Evolutionary conservation across 2,329 filamentous ascomycete genomes (phyloP).

Genomic region (Colletotrichum chrysophilum): DNA sequence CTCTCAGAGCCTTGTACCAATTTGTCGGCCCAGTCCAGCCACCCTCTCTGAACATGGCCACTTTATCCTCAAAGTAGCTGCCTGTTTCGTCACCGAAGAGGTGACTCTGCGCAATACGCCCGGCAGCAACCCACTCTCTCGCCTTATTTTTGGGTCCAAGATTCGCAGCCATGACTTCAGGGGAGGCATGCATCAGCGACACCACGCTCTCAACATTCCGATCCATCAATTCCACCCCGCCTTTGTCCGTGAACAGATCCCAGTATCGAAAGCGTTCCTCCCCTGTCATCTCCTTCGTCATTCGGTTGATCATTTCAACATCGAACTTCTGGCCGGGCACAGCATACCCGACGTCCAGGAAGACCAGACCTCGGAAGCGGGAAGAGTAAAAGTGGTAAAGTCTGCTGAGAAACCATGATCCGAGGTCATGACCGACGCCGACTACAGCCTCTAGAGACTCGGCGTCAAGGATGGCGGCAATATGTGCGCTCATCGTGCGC

Average conservation of each 20-base stretch:
- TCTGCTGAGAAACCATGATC: constrained; percentile 34
- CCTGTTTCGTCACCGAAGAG: neutral
- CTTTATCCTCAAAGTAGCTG: neutral
- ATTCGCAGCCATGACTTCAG: constrained; percentile 6
- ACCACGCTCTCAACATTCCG: neutral
- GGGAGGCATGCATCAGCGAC: constrained; percentile 12
- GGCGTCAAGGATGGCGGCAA: constrained; percentile 77
- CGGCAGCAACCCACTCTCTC: neutral
- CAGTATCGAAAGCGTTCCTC: constrained; percentile 11
- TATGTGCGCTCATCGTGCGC: constrained; percentile 82
- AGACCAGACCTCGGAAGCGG: constrained; percentile 26
- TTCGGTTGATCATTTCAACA: constrained; percentile 32
- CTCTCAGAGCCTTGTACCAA: constrained; percentile 3
- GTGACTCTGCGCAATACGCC: neutral
- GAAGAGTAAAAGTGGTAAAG: constrained; percentile 29
- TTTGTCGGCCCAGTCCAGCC: constrained; percentile 12
- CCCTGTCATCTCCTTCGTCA: constrained; percentile 28
- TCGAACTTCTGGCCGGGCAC: constrained; percentile 32
- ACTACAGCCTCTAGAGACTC: constrained; percentile 76
- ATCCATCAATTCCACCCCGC: neutral
- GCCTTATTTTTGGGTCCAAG: neutral
- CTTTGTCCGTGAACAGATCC: constrained; percentile 8
- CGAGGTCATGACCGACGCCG: constrained; percentile 51
- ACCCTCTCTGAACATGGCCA: neutral
- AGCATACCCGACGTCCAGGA: constrained; percentile 35